phyloP scores from a whole-genome alignment of 306 rosid species.

The Glycine tomentella region DNA sequence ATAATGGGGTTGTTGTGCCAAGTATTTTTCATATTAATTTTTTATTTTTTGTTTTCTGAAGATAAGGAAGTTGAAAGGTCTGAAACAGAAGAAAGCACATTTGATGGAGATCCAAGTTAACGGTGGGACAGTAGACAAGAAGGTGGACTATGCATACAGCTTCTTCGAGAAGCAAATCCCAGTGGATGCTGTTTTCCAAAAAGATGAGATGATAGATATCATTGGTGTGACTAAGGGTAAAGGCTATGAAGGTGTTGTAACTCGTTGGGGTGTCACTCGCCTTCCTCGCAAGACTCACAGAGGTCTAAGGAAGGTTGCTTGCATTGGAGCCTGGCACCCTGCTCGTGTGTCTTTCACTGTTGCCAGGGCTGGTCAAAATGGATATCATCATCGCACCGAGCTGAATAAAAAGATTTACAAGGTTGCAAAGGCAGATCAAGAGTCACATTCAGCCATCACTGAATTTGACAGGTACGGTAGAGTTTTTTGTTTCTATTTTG shows the following conservation, averaged over 20 bases:
- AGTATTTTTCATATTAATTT: too few relatives aligned
- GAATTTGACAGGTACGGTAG: conserved; percentile 56
- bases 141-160: conserved; percentile 74
- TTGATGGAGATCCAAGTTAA: conserved; percentile 89
- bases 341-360: conserved; percentile 89
- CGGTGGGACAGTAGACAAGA: conserved; percentile 73
- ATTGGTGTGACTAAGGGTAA: conserved; percentile 93
- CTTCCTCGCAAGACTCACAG: conserved; percentile 93
- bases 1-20: too few relatives aligned
- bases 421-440: conserved; percentile 72
- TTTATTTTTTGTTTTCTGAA: conserved; percentile 9
- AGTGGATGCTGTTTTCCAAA: conserved; percentile 82
- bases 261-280: conserved; percentile 93
- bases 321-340: conserved; percentile 98
- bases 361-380: conserved; percentile 95
- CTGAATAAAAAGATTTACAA: conserved; percentile 79
- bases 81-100: conserved; percentile 91
- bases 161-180: conserved; percentile 88
- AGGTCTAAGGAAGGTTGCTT: conserved; percentile 92
- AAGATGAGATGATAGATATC: conserved; percentile 88
- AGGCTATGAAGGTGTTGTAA: conserved; percentile 91
- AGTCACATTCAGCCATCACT: conserved; percentile 66
- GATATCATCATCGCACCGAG: conserved; percentile 91
- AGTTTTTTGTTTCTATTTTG: too few relatives aligned
- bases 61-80: conserved; percentile 87